A percentile compares a stretch with the other conserved stretches of the same genome.
Evolutionary conservation across 2,329 filamentous ascomycete species (phyloP).

Genomic region (Uncinocarpus reesii): DNA sequence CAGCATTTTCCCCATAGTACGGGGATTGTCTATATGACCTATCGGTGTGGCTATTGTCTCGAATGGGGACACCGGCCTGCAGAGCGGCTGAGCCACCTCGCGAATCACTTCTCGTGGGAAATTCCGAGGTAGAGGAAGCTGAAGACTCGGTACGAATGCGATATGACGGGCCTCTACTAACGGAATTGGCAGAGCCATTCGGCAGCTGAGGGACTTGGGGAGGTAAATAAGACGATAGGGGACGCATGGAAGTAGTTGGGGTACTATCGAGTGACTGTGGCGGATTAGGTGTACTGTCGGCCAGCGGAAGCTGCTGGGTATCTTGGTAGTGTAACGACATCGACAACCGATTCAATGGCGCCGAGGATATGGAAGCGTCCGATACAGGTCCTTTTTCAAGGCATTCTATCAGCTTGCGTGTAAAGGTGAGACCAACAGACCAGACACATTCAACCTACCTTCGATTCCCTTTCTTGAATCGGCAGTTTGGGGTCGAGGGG

Average conservation of each 20-base stretch:
- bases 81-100: slow-evolving; percentile 50
- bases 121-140: slow-evolving; percentile 47
- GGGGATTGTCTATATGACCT: slow-evolving; percentile 56
- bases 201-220: slow-evolving; percentile 32
- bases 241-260: slow-evolving; percentile 32
- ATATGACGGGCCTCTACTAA: slow-evolving; percentile 38
- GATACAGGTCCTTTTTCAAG: not conserved
- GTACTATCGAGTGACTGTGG: slow-evolving; percentile 17
- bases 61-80: slow-evolving; percentile 50
- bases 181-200: slow-evolving; percentile 31
- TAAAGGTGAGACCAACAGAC: not conserved
- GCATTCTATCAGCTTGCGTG: not conserved
- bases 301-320: slow-evolving; percentile 36
- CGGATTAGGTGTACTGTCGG: slow-evolving; percentile 33
- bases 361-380: not conserved
- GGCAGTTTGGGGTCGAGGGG: not conserved
- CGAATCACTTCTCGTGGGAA: slow-evolving; percentile 52
- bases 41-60: slow-evolving; percentile 60
- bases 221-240: slow-evolving; percentile 40
- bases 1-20: slow-evolving; percentile 47
- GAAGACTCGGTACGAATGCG: slow-evolving; percentile 51
- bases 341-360: slow-evolving; percentile 10
- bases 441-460: not conserved
- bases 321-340: slow-evolving; percentile 31
- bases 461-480: not conserved